A percentile compares a stretch with the other conserved stretches of the same genome.
These are phyloP conservation scores for Andalucia godoyi DNA, from an alignment of 78 protist species.

Conservation along the genomic window DNA sequence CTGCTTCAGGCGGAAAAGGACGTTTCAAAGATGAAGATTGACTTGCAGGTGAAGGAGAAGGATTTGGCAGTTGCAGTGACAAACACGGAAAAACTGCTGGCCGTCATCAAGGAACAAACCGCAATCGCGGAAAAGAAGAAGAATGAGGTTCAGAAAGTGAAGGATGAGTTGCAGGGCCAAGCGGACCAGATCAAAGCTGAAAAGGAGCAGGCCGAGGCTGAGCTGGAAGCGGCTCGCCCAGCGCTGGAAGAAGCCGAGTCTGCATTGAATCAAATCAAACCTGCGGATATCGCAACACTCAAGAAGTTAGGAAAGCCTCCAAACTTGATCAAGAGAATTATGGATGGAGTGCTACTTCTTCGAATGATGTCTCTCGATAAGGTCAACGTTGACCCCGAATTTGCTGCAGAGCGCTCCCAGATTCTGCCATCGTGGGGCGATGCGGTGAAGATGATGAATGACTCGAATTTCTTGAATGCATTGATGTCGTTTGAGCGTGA, in stretches of 20 bases:
- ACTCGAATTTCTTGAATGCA: constrained; percentile 22
- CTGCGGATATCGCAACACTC: constrained; percentile 54
- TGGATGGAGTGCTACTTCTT: constrained; percentile 69
- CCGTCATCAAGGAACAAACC: constrained; percentile 29
- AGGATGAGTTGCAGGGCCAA: constrained; percentile 16
- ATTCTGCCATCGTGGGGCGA: constrained; percentile 10
- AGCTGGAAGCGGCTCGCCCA: constrained; percentile 53
- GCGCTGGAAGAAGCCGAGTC: constrained; percentile 49
- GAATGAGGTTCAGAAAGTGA: constrained; percentile 37
- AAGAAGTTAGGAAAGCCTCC: constrained; percentile 52
- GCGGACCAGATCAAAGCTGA: constrained; percentile 39
- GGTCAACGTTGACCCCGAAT: constrained; percentile 5
- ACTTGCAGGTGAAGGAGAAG: constrained; percentile 51
- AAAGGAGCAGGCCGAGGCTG: constrained; percentile 53
- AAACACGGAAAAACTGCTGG: constrained; percentile 33
- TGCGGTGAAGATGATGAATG: constrained; percentile 36
- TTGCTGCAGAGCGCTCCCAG: background rate
- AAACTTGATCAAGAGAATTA: constrained; percentile 41
- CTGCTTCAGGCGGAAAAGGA: constrained; percentile 48
- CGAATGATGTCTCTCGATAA: background rate
- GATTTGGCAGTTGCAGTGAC: constrained; percentile 38
- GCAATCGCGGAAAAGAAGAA: constrained; percentile 48
- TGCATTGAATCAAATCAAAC: constrained; percentile 42
- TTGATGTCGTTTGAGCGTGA: constrained; percentile 39
- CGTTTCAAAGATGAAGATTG: constrained; percentile 47